Percentiles rank a stretch among this genome's conserved stretches.
Evolutionary conservation across 257 asterid species (phyloP).

Genomic region (Nicotiana otophora): DNA sequence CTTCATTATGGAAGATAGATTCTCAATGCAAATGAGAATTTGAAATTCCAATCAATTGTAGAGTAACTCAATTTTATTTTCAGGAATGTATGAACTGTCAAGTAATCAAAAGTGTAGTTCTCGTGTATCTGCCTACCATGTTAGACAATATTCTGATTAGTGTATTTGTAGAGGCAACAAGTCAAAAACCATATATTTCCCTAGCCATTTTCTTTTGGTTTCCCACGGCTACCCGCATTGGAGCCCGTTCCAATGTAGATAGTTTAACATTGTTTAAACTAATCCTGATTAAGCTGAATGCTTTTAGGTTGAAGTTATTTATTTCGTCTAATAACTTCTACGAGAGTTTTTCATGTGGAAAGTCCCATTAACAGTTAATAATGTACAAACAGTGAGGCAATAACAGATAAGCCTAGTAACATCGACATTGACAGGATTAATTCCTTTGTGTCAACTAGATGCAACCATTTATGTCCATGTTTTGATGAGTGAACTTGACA

Average conservation of each 20-base stretch:
- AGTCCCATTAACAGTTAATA: neutral
- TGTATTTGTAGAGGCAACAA: neutral
- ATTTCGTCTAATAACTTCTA: neutral
- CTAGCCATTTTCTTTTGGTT: too few relatives aligned
- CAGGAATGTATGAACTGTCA: neutral
- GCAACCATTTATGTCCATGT: neutral
- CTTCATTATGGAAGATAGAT: conserved; percentile 65
- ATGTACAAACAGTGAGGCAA: conserved; percentile 2
- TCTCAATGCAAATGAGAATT: conserved; percentile 10
- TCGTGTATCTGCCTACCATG: neutral
- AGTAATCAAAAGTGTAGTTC: neutral
- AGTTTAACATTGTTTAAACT: too few relatives aligned
- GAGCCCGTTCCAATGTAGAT: too few relatives aligned
- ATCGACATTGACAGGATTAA: neutral
- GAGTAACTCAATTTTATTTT: neutral
- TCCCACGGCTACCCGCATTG: too few relatives aligned
- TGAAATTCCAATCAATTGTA: too few relatives aligned
- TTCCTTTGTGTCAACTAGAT: neutral
- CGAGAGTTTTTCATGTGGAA: neutral
- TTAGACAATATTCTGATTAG: neutral
- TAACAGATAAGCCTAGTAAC: neutral
- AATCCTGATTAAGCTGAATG: neutral
- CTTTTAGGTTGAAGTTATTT: neutral
- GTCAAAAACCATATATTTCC: neutral
- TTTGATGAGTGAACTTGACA: neutral